Evolutionary conservation across 2,329 filamentous ascomycete genomes (phyloP), one percentile per base, ranked within the genome.

Genomic region (Cladophialophora carrionii): DNA sequence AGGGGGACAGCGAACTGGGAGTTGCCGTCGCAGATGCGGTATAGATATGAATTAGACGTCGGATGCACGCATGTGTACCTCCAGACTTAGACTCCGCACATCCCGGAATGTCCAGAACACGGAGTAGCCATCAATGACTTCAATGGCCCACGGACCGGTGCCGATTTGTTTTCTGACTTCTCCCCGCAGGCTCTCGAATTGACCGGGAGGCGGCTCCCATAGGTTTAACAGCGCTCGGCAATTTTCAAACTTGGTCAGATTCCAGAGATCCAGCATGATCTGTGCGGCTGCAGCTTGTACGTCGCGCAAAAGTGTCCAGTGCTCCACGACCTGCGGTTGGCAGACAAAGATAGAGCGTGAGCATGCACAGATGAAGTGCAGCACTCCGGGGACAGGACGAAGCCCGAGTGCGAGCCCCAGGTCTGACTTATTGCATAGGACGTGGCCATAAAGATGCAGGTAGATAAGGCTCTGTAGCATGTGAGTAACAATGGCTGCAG

Each of bases 101-200:
- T 56, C 53, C 24, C 53, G 53, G 37, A 56, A 56, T 2, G 53
- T 56, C 53, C 53, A 56, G n/a, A 56, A 56, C 2, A 56, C 53
- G 2, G 53, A 56, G 37, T 34, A 56, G 53, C 53, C 53, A 12
- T 56, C 53, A 34, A 56, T 56, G 31, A 56, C 29, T 31, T 56
- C 53, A 41, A 56, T 56, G 2, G 51, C 31, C 51, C 53, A 56
- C 17, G 53, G 53, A 14, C 53, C 53, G 3, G 14, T 26, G 17
- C 51, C 51, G 31, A 31, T 24, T 20, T 34, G 52, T 14, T 31
- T 34, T 17, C 12, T 54, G 24, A 54, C 32, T 54, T 29, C 24
- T 9, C 9, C 7, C 32, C 26, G 26, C 3, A 54, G 12, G 12
- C 20, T 12, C 52, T 54, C 52, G 37, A 43, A 43, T n/a, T 43